Percentiles rank a stretch among this genome's conserved stretches.
Evolutionary conservation across 257 asterid genomes (phyloP).

Genomic region (Scutellaria barbata): DNA sequence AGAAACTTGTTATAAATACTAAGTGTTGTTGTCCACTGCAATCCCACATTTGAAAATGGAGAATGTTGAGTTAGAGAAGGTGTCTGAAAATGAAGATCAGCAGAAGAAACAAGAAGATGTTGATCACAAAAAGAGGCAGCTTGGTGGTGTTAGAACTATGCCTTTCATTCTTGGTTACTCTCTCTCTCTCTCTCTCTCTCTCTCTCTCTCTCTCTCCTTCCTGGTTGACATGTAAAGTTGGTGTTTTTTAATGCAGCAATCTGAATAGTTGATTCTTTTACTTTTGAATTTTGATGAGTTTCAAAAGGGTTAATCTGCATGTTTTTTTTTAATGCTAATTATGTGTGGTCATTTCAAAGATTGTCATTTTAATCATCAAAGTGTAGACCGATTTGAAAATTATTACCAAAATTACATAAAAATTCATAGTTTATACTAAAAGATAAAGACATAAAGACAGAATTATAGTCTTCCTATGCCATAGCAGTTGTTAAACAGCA

Average conservation of each 20-base stretch:
- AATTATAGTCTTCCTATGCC: too few species aligned
- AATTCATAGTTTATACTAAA: too few species aligned
- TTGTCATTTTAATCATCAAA: too few species aligned
- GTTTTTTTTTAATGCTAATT: not conserved
- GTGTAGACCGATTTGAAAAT: too few species aligned
- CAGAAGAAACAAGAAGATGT: conserved; percentile 30
- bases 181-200: not conserved
- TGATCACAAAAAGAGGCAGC: conserved; percentile 37
- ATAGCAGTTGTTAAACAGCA: too few species aligned
- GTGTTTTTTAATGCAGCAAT: too few species aligned
- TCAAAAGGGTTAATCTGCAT: not conserved
- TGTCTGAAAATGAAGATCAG: conserved; percentile 45
- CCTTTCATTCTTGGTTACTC: conserved; percentile 77
- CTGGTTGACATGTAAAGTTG: not conserved
- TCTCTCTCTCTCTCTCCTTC: conserved; percentile 1
- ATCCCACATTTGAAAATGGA: conserved; percentile 38
- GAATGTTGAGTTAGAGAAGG: conserved; percentile 41
- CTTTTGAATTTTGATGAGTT: too few species aligned
- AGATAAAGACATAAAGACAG: too few species aligned
- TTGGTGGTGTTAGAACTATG: conserved; percentile 79
- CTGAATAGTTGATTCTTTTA: too few species aligned
- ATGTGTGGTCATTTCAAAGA: not conserved
- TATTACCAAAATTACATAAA: too few species aligned
- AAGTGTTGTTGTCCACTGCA: not conserved
- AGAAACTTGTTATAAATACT: conserved; percentile 38